Percentiles rank a stretch among this genome's conserved stretches.
These are phyloP conservation scores for Aspergillus quadricinctus DNA, from an alignment of 2,329 filamentous ascomycete species.

Conservation along the genomic window DNA sequence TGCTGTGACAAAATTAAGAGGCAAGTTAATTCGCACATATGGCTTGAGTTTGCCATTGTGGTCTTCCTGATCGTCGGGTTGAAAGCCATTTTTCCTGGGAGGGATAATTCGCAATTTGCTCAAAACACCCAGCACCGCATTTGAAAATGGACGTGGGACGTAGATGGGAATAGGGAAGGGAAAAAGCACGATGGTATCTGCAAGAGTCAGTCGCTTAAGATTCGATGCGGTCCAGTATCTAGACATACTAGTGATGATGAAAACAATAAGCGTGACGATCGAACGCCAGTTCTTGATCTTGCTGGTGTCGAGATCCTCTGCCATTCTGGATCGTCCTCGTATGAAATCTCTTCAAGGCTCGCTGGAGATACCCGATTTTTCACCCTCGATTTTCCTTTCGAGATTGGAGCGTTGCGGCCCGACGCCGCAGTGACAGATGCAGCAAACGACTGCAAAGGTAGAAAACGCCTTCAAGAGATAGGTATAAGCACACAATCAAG, in stretches of 20 bases:
- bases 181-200: constrained; percentile 66
- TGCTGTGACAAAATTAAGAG: constrained; percentile 67
- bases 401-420: neutral
- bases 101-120: constrained; percentile 51
- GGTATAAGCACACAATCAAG: neutral
- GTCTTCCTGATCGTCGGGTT: constrained; percentile 11
- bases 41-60: constrained; percentile 21
- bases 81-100: constrained; percentile 29
- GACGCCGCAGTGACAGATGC: neutral
- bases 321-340: constrained; percentile 15
- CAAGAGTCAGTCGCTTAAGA: neutral
- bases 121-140: constrained; percentile 44
- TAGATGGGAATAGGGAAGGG: constrained; percentile 63
- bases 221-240: neutral
- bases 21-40: constrained; percentile 54
- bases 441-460: neutral
- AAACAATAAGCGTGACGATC: constrained; percentile 65
- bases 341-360: neutral
- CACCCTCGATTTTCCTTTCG: neutral
- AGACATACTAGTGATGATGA: constrained; percentile 64
- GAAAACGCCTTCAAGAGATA: too few species aligned
- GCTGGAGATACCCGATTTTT: neutral
- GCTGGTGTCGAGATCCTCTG: constrained; percentile 44
- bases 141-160: constrained; percentile 50
- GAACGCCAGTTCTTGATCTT: constrained; percentile 63